phyloP scores from a whole-genome alignment of 2,329 filamentous ascomycete species.

The Didymella glomerata region DNA sequence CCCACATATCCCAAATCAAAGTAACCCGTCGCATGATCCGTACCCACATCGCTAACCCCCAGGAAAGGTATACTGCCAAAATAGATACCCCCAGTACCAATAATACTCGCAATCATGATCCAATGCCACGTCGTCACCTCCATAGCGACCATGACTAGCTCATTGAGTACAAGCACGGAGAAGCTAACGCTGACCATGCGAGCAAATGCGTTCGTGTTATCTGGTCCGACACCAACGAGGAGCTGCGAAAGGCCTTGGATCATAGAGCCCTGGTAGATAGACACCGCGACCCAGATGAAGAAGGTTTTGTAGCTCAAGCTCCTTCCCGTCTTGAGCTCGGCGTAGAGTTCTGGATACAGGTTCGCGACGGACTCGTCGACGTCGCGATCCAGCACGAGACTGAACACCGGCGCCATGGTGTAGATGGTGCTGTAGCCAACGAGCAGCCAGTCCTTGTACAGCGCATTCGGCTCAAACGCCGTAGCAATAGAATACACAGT shows the following conservation, averaged over 20 bases:
- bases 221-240: slow-evolving; percentile 74
- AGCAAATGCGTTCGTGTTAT: slow-evolving; percentile 39
- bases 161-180: slow-evolving; percentile 90
- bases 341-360: slow-evolving; percentile 96
- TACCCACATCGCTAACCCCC: slow-evolving; percentile 56
- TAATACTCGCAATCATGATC: slow-evolving; percentile 83
- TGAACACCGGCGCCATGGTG: slow-evolving; percentile 91
- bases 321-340: slow-evolving; percentile 89
- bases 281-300: slow-evolving; percentile 95
- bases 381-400: slow-evolving; percentile 91
- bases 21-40: slow-evolving; percentile 59
- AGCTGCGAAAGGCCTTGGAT: slow-evolving; percentile 96
- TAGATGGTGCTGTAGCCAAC: slow-evolving; percentile 97
- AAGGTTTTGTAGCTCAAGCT: slow-evolving; percentile 92
- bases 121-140: slow-evolving; percentile 98
- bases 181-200: slow-evolving; percentile 90
- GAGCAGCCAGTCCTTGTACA: slow-evolving; percentile 94
- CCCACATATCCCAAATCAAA: slow-evolving; percentile 85
- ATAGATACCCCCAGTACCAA: slow-evolving; percentile 85
- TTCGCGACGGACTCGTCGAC: slow-evolving; percentile 94
- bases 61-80: slow-evolving; percentile 85
- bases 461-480: slow-evolving; percentile 88
- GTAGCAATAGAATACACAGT: slow-evolving; percentile 97
- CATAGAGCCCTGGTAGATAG: slow-evolving; percentile 91
- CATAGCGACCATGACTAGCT: slow-evolving; percentile 95